Base-by-base conservation (phyloP, 768 basidiomycete species). In the Porpolomopsis calyptriformis region DNA sequence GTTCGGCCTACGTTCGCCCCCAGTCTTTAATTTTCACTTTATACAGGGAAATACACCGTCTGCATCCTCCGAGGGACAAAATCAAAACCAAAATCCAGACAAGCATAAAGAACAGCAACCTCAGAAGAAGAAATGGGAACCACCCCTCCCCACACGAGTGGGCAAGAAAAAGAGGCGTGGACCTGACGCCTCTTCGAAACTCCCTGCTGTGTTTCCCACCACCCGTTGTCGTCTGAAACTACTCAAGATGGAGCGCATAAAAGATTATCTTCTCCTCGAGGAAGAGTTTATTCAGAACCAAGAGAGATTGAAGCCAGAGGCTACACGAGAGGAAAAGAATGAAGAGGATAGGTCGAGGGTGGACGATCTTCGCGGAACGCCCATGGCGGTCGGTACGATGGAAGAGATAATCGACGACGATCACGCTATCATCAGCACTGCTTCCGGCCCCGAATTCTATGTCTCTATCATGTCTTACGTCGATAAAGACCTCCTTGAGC, bases 351-450 rank as follows among this genome's bases (percentile, higher is more conserved):
- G 88, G 57, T 86, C 85, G 7, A 85, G 80, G 57, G 90, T 99
- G 39, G 94, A 99, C 64, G 89, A 92, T 63, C 63, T 99, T 26
- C 82, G 94, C 26, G 96, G 96, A 5, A 85, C 80, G 40, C 96
- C 94, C 6, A 94, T 99, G 91, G 85, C 85, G n/a, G 91, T 99
- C 49, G 96, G 96, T 18, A 91, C 91, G 0, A 73, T 99, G 64
- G 96, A 98, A 67, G 96, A 99, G 66, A 89, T 93, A 53, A 90
- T 94, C 55, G 90, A 93, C 72, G 91, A 94, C 66, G 90, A 93
- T 76, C 90, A 99, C 65, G 96, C 96, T n/a, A 97, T 99, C 63
- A 84, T 99, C 60, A 89, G 86, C 62, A 88, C 90, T 7, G 80
- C 90, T 19, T 88, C 86, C 33, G 93, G 94, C 2, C 92, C 94